Conservation (phyloP, 805 yeast genomes). For the Metschnikowia henanensis region DNA sequence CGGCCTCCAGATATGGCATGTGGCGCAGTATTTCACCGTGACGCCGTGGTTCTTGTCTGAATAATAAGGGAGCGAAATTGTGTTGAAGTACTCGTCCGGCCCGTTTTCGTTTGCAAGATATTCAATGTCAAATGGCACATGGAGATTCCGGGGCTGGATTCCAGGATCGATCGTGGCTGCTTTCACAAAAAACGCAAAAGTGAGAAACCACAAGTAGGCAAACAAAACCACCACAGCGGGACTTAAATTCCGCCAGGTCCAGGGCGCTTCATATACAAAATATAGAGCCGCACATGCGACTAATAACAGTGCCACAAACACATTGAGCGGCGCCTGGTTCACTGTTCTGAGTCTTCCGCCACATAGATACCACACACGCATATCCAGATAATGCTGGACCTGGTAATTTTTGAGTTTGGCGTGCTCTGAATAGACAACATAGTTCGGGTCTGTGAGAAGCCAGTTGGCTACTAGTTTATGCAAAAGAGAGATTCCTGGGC, state of each 20-base stretch:
- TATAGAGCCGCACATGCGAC: constrained; percentile 54
- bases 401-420: constrained; percentile 40
- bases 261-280: constrained; percentile 43
- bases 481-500: constrained; percentile 3
- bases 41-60: constrained; percentile 33
- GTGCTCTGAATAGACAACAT: constrained; percentile 6
- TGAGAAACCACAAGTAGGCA: constrained; percentile 55
- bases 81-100: constrained; percentile 52
- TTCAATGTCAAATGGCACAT: constrained; percentile 35
- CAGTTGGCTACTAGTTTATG: constrained; percentile 20
- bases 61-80: constrained; percentile 23
- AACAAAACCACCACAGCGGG: constrained; percentile 59
- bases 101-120: constrained; percentile 11
- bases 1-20: constrained; percentile 65
- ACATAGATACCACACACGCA: constrained; percentile 46
- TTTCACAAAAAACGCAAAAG: constrained; percentile 48
- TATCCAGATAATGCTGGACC: constrained; percentile 35
- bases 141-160: constrained; percentile 63
- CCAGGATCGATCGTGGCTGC: constrained; percentile 74
- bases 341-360: constrained; percentile 65
- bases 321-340: constrained; percentile 40
- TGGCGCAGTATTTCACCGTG: constrained; percentile 53
- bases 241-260: constrained; percentile 57
- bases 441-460: constrained; percentile 27
- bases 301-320: constrained; percentile 33